A percentile compares a stretch with the other conserved stretches of the same genome.
Conservation (phyloP, 352 stramenopile species). For the Globisporangium paddicum region DNA sequence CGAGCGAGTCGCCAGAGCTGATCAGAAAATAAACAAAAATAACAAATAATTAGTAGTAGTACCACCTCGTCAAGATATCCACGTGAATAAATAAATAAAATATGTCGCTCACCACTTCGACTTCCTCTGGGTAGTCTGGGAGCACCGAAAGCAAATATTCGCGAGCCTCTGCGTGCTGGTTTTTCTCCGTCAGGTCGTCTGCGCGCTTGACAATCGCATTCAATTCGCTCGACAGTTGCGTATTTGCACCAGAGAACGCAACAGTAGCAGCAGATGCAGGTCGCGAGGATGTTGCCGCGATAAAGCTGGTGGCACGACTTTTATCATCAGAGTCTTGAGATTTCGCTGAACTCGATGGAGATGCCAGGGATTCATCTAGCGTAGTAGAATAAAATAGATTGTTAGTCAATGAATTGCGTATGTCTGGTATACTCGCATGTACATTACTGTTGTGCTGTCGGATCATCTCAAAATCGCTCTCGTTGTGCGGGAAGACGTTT, state of each 20-base stretch:
- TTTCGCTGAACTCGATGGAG: neutral
- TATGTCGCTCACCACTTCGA: constrained; percentile 38
- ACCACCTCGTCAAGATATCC: neutral
- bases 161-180: constrained; percentile 32
- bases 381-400: neutral
- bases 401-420: neutral
- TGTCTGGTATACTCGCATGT: neutral
- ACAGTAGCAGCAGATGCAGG: neutral
- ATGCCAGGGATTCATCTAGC: constrained; percentile 7
- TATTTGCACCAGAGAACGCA: constrained; percentile 13
- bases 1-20: constrained; percentile 64
- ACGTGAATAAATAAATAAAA: neutral
- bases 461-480: constrained; percentile 57
- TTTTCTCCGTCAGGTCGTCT: constrained; percentile 48
- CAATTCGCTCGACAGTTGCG: constrained; percentile 20
- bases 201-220: constrained; percentile 26
- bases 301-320: neutral
- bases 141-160: constrained; percentile 40
- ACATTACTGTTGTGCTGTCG: constrained; percentile 30
- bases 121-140: constrained; percentile 27
- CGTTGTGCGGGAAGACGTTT: constrained; percentile 45
- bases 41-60: neutral
- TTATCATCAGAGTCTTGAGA: neutral
- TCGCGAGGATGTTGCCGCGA: constrained; percentile 16
- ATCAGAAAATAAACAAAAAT: neutral